phyloP scores from a whole-genome alignment of 495 filamentous ascomycete species.

The Aspergillus conjunctus region DNA sequence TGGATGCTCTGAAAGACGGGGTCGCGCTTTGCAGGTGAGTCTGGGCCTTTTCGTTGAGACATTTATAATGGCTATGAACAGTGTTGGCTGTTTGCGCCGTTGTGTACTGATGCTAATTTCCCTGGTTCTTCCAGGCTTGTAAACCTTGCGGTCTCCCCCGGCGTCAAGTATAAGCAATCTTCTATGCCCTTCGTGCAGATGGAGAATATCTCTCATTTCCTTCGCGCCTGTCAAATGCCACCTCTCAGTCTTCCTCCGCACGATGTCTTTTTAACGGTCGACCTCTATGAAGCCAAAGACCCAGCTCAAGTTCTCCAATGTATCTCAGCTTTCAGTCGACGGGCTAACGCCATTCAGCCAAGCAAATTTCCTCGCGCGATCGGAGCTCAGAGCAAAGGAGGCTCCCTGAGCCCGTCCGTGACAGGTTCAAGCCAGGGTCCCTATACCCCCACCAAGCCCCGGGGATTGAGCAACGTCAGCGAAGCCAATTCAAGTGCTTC shows the following conservation, averaged over 20 bases:
- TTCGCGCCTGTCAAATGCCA: conserved; percentile 78
- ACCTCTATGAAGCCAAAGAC: conserved; percentile 95
- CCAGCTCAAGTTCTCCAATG: conserved; percentile 96
- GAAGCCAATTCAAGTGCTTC: conserved; percentile 58
- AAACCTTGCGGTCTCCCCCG: conserved; percentile 78
- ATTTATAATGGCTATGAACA: background rate
- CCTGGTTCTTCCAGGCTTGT: conserved; percentile 60
- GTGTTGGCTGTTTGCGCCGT: background rate
- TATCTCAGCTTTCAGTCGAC: conserved; percentile 85
- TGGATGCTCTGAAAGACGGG: conserved; percentile 87
- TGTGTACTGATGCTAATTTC: background rate
- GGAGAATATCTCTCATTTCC: conserved; percentile 98
- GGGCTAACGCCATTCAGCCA: conserved; percentile 77
- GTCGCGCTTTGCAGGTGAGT: conserved; percentile 86
- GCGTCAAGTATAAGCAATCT: conserved; percentile 77
- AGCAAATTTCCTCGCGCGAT: conserved; percentile 71
- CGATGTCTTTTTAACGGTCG: conserved; percentile 96
- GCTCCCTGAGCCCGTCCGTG: conserved; percentile 65
- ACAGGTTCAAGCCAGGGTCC: conserved; percentile 60
- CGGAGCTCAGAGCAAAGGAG: conserved; percentile 60
- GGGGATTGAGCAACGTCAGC: conserved; percentile 70
- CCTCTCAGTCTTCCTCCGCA: conserved; percentile 88
- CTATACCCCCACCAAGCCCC: conserved; percentile 42
- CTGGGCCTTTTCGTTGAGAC: background rate
- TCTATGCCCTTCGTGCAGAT: conserved; percentile 98